Percentiles rank a stretch among this genome's conserved stretches.
phyloP scores from a whole-genome alignment of 441 rosid species.

The Corymbia calophylla region DNA sequence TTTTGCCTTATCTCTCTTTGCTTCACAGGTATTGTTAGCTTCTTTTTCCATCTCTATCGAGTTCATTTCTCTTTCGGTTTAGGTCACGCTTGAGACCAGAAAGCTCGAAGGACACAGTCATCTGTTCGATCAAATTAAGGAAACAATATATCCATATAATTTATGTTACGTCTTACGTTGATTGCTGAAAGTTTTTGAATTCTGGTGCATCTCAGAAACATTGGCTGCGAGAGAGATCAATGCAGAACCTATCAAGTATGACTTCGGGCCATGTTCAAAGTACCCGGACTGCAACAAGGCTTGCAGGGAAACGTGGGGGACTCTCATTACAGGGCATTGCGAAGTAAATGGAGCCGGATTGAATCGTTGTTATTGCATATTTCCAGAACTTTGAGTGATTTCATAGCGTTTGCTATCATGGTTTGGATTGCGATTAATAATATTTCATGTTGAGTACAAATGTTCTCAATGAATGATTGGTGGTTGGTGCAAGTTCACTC shows the following conservation, averaged over 20 bases:
- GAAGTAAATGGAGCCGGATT: accelerated
- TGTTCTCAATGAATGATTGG: background rate
- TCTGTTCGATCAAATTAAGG: background rate
- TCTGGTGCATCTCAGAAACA: background rate
- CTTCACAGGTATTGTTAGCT: background rate
- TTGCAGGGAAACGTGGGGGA: background rate
- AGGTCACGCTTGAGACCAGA: background rate
- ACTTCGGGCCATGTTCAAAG: background rate
- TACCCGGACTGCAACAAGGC: background rate
- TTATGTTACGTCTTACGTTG: background rate
- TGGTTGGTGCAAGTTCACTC: background rate
- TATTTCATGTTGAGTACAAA: background rate
- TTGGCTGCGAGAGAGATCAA: background rate
- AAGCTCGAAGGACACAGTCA: background rate
- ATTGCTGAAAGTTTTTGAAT: background rate
- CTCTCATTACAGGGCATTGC: background rate
- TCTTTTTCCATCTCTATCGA: background rate
- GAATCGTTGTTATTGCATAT: background rate
- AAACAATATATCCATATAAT: background rate
- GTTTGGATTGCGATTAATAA: background rate
- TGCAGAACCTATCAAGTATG: background rate
- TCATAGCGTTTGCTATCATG: background rate
- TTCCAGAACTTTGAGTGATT: background rate
- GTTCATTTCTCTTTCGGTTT: background rate
- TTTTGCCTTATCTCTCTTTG: background rate